Evolutionary conservation across 1,139 yeast genomes (phyloP).

Genomic region (Kluyveromyces marxianus): DNA sequence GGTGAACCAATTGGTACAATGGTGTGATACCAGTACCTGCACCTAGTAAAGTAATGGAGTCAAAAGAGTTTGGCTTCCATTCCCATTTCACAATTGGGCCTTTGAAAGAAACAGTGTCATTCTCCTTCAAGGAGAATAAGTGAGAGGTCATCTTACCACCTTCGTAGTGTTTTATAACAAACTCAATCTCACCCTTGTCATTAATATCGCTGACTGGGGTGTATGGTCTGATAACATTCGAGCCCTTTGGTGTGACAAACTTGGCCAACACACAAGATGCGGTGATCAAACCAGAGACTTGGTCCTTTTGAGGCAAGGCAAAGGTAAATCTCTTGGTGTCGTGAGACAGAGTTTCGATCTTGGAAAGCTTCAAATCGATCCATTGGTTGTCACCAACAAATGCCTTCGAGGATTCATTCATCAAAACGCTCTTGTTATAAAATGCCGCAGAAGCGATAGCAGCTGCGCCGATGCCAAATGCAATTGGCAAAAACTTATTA

Average conservation of each 20-base stretch:
- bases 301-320: conserved; percentile 59
- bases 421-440: conserved; percentile 32
- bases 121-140: conserved; percentile 59
- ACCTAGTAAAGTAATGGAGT: conserved; percentile 76
- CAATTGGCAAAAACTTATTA: conserved; percentile 27
- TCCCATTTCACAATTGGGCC: conserved; percentile 94
- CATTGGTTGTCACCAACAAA: conserved; percentile 69
- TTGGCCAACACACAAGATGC: conserved; percentile 81
- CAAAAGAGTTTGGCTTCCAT: conserved; percentile 81
- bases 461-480: conserved; percentile 48
- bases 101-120: conserved; percentile 82
- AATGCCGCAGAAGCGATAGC: conserved; percentile 44
- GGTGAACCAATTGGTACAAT: conserved; percentile 73
- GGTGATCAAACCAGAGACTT: conserved; percentile 67
- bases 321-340: conserved; percentile 64
- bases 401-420: conserved; percentile 44
- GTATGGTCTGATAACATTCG: conserved; percentile 89
- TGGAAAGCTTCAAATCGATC: conserved; percentile 63
- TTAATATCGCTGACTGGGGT: conserved; percentile 78
- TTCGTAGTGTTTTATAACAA: conserved; percentile 78
- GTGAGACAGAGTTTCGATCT: conserved; percentile 47
- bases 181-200: conserved; percentile 65
- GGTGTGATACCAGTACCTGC: conserved; percentile 98
- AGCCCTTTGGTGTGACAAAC: conserved; percentile 77
- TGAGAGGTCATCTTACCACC: conserved; percentile 80